These are phyloP conservation scores for Protomyces inouyei DNA, from an alignment of 1,139 yeast species.

Conservation along the genomic window DNA sequence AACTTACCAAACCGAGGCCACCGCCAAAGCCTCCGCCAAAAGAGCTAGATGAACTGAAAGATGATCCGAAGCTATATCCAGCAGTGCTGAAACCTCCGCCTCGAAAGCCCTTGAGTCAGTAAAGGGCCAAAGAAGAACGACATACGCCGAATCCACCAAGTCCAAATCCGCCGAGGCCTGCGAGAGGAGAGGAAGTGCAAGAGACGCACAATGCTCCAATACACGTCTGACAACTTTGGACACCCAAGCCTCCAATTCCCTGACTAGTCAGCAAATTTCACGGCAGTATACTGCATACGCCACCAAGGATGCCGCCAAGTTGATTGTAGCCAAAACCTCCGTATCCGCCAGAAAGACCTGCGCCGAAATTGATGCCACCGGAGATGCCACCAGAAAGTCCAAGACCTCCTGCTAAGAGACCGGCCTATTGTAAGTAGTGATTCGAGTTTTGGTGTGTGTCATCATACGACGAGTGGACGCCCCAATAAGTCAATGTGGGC, in stretches of 20 bases:
- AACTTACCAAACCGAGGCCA: neutral
- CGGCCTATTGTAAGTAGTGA: neutral
- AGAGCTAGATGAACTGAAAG: neutral
- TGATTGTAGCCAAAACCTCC: neutral
- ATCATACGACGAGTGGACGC: neutral
- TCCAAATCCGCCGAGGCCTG: neutral
- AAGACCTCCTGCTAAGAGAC: neutral
- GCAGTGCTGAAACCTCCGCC: neutral
- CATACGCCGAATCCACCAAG: neutral
- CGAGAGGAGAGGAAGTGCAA: neutral
- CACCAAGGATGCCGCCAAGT: neutral
- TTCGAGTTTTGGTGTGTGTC: neutral
- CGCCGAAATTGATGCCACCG: neutral
- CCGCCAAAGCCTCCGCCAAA: neutral
- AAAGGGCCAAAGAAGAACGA: neutral
- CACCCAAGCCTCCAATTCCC: neutral
- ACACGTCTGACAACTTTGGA: neutral
- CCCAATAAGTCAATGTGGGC: neutral
- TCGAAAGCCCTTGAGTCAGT: neutral
- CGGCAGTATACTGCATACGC: neutral
- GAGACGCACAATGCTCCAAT: neutral
- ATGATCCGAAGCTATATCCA: neutral
- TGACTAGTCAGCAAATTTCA: neutral
- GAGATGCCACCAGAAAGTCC: neutral
- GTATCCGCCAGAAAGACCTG: neutral